Evolutionary conservation across 140 eudicot genomes (phyloP), one percentile per base, ranked within the genome.

Genomic region (Flaveria floridana): DNA sequence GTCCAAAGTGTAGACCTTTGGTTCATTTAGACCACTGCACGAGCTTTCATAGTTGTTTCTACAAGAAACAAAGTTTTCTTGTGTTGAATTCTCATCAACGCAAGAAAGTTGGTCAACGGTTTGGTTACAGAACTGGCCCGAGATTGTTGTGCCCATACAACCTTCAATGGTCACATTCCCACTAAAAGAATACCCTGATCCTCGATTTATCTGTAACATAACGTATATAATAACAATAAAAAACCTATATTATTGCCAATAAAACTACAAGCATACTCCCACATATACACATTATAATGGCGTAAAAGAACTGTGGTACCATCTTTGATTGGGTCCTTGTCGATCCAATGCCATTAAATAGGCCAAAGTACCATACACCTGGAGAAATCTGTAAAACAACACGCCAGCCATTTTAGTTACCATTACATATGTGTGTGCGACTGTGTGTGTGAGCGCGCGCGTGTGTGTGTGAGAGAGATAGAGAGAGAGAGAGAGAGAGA

Each of bases 281-380:
- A 51, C 25, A 34, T 4, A 72, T 15, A 15, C 3, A 16, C 10
- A 53, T 71, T 11, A 73, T 59, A 39, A 73, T 44, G 25, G 71
- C 51, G 8, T 58, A 9, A 59, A 30, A 34, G 47, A 61, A 46
- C 21, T 3, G 20, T 42, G 12, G 12, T 92, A 89, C 97, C 97
- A 92, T 92, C 76, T 92, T 92, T 30, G 90, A 85, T 78, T 86
- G 96, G 15, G 95, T 92, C 82, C 92, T 82, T 62, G 71, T 26
- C 23, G 91, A 78, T 77, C 96, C 97, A 37, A 92, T 82, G 80
- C 97, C 96, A 71, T 92, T 92, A 76, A 87, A 92, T 46, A 92
- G 68, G 42, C 97, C 97, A 72, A 87, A 71, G 78, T 87, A 92
- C 97, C 95, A 92, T 57, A 79, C 79, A 39, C 97, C 97, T 15